Evolutionary conservation across 495 filamentous ascomycete species (phyloP).

Genomic region (Penicillium macrosclerotiorum): DNA sequence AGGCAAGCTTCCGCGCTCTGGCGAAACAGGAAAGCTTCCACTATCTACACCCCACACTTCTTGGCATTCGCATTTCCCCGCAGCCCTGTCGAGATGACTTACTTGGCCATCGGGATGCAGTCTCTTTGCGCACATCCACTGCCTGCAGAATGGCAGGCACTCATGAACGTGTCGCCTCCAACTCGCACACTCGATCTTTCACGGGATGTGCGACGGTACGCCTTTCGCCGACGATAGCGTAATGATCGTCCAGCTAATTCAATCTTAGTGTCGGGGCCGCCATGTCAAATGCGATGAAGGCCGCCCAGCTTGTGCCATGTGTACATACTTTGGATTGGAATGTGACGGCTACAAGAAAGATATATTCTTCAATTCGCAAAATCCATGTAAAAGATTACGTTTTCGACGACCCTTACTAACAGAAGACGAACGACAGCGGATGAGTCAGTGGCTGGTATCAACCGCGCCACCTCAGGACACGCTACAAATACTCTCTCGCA

Average conservation of each 20-base stretch:
- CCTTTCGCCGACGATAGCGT: not conserved
- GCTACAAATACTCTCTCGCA: slow-evolving; percentile 2
- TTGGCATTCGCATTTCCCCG: slow-evolving; percentile 12
- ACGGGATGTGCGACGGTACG: slow-evolving; percentile 19
- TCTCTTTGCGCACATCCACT: slow-evolving; percentile 1
- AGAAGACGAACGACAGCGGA: slow-evolving; percentile 18
- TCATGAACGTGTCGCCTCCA: slow-evolving; percentile 1
- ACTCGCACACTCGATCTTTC: slow-evolving; percentile 13
- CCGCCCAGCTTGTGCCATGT: slow-evolving; percentile 26
- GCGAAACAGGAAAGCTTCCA: not conserved
- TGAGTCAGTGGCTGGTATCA: slow-evolving; percentile 23
- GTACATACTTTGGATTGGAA: slow-evolving; percentile 8
- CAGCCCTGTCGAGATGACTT: not conserved
- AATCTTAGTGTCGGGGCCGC: slow-evolving; percentile 19
- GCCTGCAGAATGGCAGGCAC: slow-evolving; percentile 2
- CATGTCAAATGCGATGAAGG: slow-evolving; percentile 30
- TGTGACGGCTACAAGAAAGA: slow-evolving; percentile 26
- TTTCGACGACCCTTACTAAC: slow-evolving; percentile 28
- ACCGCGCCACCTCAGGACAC: slow-evolving; percentile 15
- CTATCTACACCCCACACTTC: not conserved
- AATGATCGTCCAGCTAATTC: not conserved
- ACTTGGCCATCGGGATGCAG: not conserved
- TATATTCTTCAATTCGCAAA: slow-evolving; percentile 21
- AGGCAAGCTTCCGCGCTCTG: slow-evolving; percentile 16
- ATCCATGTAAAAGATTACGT: slow-evolving; percentile 14